Percentiles rank a stretch among this genome's conserved stretches.
These are phyloP conservation scores for Gynandropsis gynandra DNA, from an alignment of 345 rosid species.

Conservation along the genomic window DNA sequence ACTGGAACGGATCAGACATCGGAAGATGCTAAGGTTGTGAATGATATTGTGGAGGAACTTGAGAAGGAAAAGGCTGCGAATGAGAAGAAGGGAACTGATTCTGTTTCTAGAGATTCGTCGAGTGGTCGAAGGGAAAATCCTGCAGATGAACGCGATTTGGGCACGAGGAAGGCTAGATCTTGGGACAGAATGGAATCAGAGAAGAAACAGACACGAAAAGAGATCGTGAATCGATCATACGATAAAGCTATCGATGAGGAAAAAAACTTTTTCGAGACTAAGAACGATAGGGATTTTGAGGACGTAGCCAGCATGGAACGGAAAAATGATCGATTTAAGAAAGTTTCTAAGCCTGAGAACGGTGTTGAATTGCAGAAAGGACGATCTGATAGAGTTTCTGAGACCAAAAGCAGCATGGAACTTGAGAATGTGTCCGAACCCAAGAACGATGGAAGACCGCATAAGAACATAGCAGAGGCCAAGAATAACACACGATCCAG, in stretches of 20 bases:
- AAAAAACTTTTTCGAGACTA: slow-evolving; percentile 11
- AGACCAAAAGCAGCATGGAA: slow-evolving; percentile 1
- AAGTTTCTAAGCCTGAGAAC: slow-evolving; percentile 9
- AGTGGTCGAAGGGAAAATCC: neutral
- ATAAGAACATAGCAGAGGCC: neutral
- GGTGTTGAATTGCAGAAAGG: slow-evolving; percentile 12
- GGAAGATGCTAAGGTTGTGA: slow-evolving; percentile 19
- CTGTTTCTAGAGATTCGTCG: slow-evolving; percentile 11
- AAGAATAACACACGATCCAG: neutral
- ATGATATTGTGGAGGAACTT: slow-evolving; percentile 18
- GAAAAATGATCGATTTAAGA: neutral
- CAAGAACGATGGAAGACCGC: neutral
- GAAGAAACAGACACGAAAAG: neutral
- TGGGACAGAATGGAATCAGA: slow-evolving; percentile 11
- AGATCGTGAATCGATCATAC: no score
- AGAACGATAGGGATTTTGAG: slow-evolving; percentile 3
- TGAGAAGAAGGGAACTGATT: slow-evolving; percentile 10
- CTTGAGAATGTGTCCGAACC: neutral
- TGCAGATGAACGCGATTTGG: neutral
- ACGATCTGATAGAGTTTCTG: slow-evolving; percentile 4
- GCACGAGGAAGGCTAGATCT: slow-evolving; percentile 20
- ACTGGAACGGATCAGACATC: slow-evolving; percentile 9
- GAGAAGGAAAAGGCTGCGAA: slow-evolving; percentile 20
- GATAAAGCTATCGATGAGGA: slow-evolving; percentile 14
- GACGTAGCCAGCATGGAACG: no score